Evolutionary conservation across 148 eudicot species (phyloP), one percentile per base, ranked within the genome.

Genomic region (Spergularia bocconei): DNA sequence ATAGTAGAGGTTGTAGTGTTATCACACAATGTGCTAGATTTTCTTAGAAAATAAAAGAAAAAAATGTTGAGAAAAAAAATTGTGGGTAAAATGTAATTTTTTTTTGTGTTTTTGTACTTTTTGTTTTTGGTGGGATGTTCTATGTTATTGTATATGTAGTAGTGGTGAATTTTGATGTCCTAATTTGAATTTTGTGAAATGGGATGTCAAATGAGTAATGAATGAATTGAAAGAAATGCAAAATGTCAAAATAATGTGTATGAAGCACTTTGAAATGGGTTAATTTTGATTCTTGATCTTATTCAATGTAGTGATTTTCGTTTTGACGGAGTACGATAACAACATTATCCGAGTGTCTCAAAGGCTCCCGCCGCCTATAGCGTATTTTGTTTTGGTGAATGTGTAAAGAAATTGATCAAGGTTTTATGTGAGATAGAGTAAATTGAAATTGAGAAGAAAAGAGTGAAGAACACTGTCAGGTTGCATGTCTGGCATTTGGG

Each of bases 21-120:
- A 95, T 95, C 50, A 89, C 98, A 41, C 82, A 86, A 70, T 95
- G 98, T 87, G 95, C 91, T 75, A 89, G 97, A 63, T 69, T 60
- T 79, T 41, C 33, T 48, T 69, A 60, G 6, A 11, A 52, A 64
- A n/a, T n/a, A n/a, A n/a, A n/a, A n/a, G n/a, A n/a, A n/a, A n/a
- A n/a, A n/a, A n/a, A n/a, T n/a, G n/a, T n/a, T 44, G 4, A 65
- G 56, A 14, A 19, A 25, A 19, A 23, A 12, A 16, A 48, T 50
- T 71, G 5, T 52, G 63, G 75, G 76, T 63, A 21, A n/a, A 64
- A 54, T 59, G 19, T 38, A 61, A 21, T 4, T 52, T 69, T 29
- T 15, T 23, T 17, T 53, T 9, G 38, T 56, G 13, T n/a, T 61
- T 52, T 69, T 19, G 23, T n/a, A 57, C 19, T 56, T 23, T 16